A percentile compares a stretch with the other conserved stretches of the same genome.
Conservation (phyloP, 345 rosid species). For the Bruguiera parviflora region DNA sequence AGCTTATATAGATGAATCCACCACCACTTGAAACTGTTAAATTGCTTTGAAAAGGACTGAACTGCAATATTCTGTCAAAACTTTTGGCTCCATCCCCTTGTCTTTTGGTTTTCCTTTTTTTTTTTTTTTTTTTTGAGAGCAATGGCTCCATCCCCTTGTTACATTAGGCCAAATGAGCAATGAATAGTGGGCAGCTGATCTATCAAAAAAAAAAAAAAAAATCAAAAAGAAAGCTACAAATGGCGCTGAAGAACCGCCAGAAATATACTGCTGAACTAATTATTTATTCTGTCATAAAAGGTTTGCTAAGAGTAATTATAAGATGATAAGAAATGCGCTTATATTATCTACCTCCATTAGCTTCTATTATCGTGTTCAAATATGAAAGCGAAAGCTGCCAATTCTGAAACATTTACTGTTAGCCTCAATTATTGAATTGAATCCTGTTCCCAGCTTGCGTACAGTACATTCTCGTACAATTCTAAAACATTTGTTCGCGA, state of each 20-base stretch:
- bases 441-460: neutral
- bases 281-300: no score
- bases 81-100: neutral
- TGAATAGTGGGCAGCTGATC: neutral
- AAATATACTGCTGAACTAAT: neutral
- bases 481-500: no score
- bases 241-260: neutral
- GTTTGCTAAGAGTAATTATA: no score
- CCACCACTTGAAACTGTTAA: neutral
- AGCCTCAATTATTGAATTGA: slow-evolving; percentile 20
- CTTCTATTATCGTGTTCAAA: slow-evolving; percentile 8
- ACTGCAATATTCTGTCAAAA: slow-evolving; percentile 4
- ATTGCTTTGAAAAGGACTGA: neutral
- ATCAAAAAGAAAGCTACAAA: slow-evolving; percentile 8
- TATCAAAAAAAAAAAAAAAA: neutral
- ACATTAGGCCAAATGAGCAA: neutral
- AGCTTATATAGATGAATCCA: neutral
- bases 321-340: no score
- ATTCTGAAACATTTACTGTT: neutral
- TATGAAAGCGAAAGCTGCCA: slow-evolving; percentile 1
- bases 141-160: neutral
- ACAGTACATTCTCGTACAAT: neutral
- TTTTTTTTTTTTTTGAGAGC: no score
- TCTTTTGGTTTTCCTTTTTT: neutral
- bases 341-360: neutral